Base-by-base conservation (phyloP, 2,329 filamentous ascomycete species). In the Sporothrix phasma region DNA sequence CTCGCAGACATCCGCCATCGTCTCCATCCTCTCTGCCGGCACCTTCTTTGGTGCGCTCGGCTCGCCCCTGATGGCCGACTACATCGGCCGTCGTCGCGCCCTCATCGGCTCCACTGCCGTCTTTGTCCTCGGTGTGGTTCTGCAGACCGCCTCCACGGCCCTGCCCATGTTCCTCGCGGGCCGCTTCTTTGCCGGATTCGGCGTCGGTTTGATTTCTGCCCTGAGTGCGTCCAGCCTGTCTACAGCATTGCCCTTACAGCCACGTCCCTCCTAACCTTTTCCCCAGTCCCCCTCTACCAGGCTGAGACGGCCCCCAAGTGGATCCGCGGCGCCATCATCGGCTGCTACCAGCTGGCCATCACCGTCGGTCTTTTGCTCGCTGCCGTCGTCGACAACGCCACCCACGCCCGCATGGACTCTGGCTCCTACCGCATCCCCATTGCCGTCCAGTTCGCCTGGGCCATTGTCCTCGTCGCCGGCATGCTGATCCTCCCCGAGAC, bases 1-100 rank as follows among this genome's bases (percentile, higher is more conserved):
- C 0, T 76, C 78, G 1, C 79, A 84, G 67, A 78, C 83, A 49
- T 88, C 87, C 0, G 78, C 85, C 49, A 85, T 89, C 65, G 87
- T 89, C 39, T 90, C 88, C 6, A 90, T 91, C 68, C 80, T 92
- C n/a, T 90, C 88, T 0, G 86, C 86, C 31, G 88, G 88, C 65
- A 91, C 88, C 37, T 92, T 92, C 75, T 87, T 91, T 68, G 89
- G 89, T 45, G 83, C 88, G 15, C 79, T 92, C 22, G 74, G 72
- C 8, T 84, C 83, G 0, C 82, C 84, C 10, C 62, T 63, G n/a
- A 22, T 90, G 43, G 84, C 83, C 26, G 88, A 90, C 69, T 76
- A 73, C 63, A 80, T 89, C 45, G 88, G 88, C 66, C 85, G 88
- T 69, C 84, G 87, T 24, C 72, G 79, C 39, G 85, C 80, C 45